Percentiles rank a stretch among this genome's conserved stretches.
Evolutionary conservation across 805 yeast genomes (phyloP).

Genomic region (Torulaspora franciscae): DNA sequence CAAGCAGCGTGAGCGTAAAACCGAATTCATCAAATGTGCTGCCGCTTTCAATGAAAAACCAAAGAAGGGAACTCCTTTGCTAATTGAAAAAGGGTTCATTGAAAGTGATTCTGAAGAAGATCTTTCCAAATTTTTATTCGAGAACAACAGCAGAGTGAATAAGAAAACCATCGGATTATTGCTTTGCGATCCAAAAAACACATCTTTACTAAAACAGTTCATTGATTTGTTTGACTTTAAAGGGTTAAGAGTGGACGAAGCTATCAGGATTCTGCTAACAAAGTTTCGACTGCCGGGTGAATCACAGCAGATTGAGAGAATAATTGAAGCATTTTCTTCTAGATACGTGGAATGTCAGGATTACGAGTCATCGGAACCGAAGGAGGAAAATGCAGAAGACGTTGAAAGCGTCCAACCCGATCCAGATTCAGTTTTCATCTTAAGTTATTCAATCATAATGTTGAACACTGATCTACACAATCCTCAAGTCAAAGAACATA

Average conservation of each 20-base stretch:
- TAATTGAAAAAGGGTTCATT: slow-evolving; percentile 65
- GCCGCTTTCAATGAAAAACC: slow-evolving; percentile 75
- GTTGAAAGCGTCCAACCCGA: slow-evolving; percentile 59
- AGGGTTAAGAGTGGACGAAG: slow-evolving; percentile 85
- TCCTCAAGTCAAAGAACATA: slow-evolving; percentile 86
- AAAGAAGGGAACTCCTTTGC: slow-evolving; percentile 60
- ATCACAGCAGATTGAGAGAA: slow-evolving; percentile 91
- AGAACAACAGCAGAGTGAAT: slow-evolving; percentile 75
- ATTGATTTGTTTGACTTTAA: slow-evolving; percentile 68
- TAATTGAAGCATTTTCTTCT: slow-evolving; percentile 80
- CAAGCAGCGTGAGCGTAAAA: slow-evolving; percentile 48
- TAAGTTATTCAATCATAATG: slow-evolving; percentile 90
- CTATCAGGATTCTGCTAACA: slow-evolving; percentile 72
- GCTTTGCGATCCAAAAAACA: slow-evolving; percentile 70
- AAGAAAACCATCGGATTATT: slow-evolving; percentile 84
- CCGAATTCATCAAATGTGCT: slow-evolving; percentile 71
- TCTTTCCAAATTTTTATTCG: slow-evolving; percentile 70
- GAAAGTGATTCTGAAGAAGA: slow-evolving; percentile 48
- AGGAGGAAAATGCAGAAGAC: slow-evolving; percentile 27
- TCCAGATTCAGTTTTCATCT: slow-evolving; percentile 79
- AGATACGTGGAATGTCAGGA: slow-evolving; percentile 67
- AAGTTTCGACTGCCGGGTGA: slow-evolving; percentile 94
- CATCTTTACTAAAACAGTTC: slow-evolving; percentile 55
- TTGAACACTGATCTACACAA: slow-evolving; percentile 90
- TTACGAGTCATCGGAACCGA: slow-evolving; percentile 23